Conservation (phyloP, 75 land plant species). For the Cupressus sempervirens region DNA sequence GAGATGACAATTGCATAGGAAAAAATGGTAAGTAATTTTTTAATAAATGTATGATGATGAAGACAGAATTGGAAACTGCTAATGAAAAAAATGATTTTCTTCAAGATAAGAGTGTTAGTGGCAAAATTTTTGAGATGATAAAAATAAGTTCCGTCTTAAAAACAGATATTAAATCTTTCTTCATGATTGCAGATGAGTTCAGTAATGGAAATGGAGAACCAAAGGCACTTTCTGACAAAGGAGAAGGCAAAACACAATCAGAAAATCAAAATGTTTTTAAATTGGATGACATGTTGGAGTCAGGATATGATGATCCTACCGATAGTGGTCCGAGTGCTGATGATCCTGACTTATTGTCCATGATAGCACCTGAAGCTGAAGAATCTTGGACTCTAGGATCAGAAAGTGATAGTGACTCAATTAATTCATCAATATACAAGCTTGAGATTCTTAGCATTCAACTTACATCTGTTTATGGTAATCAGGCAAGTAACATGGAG, state of each 20-base stretch:
- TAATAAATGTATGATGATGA: not conserved
- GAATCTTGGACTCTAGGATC: conserved; percentile 22
- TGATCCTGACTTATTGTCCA: conserved; percentile 8
- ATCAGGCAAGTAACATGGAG: conserved; percentile 42
- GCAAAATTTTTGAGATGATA: not conserved
- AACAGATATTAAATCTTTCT: not conserved
- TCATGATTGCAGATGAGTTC: conserved; percentile 8
- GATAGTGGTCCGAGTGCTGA: not conserved
- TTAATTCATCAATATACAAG: conserved; percentile 58
- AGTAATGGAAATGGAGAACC: conserved; percentile 6
- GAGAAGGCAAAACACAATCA: not conserved
- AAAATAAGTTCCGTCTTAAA: not conserved
- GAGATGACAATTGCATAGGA: conserved; percentile 37
- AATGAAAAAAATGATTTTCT: not conserved
- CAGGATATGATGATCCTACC: not conserved
- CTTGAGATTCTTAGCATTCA: conserved; percentile 70
- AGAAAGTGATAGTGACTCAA: conserved; percentile 17
- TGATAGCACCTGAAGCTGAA: conserved; percentile 18
- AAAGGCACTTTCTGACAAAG: not conserved
- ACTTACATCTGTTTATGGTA: conserved; percentile 65
- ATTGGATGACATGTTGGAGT: conserved; percentile 3
- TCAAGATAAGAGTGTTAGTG: not conserved
- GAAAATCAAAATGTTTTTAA: conserved; percentile 2
- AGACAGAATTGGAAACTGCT: not conserved
- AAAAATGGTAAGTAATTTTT: conserved; percentile 40